Base-by-base conservation (phyloP, 83 land plant species). In the Diphasiastrum complanatum region DNA sequence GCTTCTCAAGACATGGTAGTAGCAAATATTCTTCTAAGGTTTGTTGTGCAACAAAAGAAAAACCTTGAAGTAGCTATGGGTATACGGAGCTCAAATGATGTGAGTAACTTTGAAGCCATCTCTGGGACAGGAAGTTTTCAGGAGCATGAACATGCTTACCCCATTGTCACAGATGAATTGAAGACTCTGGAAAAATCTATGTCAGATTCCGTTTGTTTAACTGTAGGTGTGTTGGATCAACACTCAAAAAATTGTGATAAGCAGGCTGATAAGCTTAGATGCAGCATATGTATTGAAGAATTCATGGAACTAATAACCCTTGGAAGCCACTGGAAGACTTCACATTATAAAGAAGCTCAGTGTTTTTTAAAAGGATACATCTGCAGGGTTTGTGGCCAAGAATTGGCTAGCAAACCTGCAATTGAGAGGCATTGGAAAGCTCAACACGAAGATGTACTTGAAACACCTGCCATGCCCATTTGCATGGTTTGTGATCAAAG, bases 281-380 rank as follows among this genome's bases (percentile, higher is more conserved):
- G 93, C 58, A 87, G 78, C 53, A 66, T 87, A 28, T 87, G 97
- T 49, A 56, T 68, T 19, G 64, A 76, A 36, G 79, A 70, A 29
- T 87, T 85, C 57, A 37, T 51, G 54, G 80, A 85, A 71, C 78
- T 76, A 14, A 71, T 76, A 11, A 26, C 54, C 8, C 81, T 91
- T 61, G 79, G 93, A 16, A 30, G 20, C 32, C 95, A 91, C 59
- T 91, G 85, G 82, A 80, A 56, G 65, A 63, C 69, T 12, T 60
- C 16, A 31, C 97, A 91, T 65, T 82, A 81, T 54, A 82, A 78
- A 47, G 97, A 86, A 75, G 82, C 92, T 43, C 79, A 84, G 52
- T 68, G 83, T 78, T 73, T 82, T 48, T 83, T 87, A 49, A 87
- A 88, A 68, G 86, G 90, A 34, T 87, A 79, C 77, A 79, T 78